A percentile compares a stretch with the other conserved stretches of the same genome.
These are phyloP conservation scores for Eutypella sp. DNA, from an alignment of 2,329 filamentous ascomycete genomes.

Conservation along the genomic window DNA sequence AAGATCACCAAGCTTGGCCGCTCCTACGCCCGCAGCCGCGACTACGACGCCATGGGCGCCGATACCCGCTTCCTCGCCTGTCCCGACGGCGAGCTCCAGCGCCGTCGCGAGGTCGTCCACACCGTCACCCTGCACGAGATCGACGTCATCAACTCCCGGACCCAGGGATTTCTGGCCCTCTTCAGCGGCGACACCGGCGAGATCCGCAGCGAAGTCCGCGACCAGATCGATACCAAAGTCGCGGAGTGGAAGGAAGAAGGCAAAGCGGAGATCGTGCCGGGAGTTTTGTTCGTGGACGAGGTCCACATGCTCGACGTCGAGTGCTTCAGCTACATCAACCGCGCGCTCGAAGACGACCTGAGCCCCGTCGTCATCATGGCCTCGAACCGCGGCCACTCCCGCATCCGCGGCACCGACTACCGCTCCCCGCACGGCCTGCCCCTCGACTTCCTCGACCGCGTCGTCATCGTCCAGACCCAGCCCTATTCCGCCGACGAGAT, in stretches of 20 bases:
- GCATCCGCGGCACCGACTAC: constrained; percentile 91
- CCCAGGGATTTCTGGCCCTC: constrained; percentile 94
- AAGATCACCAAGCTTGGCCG: constrained; percentile 97
- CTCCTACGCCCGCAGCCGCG: constrained; percentile 88
- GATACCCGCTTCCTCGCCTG: constrained; percentile 98
- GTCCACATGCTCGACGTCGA: constrained; percentile 99
- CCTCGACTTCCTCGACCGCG: constrained; percentile 90
- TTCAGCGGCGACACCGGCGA: constrained; percentile 98
- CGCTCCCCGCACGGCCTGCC: constrained; percentile 89
- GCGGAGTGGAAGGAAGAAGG: constrained; percentile 99
- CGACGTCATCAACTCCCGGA: constrained; percentile 97
- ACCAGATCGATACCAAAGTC: constrained; percentile 99
- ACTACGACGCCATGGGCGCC: constrained; percentile 98
- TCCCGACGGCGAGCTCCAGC: constrained; percentile 94
- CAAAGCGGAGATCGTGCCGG: constrained; percentile 96
- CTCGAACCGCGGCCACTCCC: constrained; percentile 87
- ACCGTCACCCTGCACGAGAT: constrained; percentile 97
- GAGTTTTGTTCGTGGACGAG: constrained; percentile 96
- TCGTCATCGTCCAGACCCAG: constrained; percentile 94
- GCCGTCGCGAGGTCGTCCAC: constrained; percentile 93
- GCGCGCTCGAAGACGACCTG: constrained; percentile 88
- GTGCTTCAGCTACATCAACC: constrained; percentile 98
- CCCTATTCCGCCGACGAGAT: constrained; percentile 80
- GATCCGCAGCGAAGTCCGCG: constrained; percentile 92
- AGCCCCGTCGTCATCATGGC: constrained; percentile 99